Conservation (phyloP, 2,329 filamentous ascomycete species). For the Diaporthe vexans region DNA sequence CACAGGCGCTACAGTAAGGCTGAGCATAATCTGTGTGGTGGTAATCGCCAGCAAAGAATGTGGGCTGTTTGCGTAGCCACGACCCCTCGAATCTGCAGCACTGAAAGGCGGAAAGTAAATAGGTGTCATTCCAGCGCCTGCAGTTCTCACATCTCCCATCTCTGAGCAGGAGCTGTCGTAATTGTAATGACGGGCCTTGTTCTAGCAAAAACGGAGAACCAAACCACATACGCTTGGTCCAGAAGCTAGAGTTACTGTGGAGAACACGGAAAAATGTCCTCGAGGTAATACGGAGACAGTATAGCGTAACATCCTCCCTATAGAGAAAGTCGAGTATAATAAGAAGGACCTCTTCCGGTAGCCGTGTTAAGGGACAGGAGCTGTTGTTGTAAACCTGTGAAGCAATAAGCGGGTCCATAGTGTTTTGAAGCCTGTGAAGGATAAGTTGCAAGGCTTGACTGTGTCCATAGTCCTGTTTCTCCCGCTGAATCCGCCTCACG, state of each 20-base stretch:
- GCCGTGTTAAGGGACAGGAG: constrained; percentile 42
- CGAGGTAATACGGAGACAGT: constrained; percentile 43
- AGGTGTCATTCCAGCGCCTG: constrained; percentile 31
- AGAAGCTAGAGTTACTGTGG: background rate
- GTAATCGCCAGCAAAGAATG: background rate
- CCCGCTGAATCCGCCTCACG: constrained; percentile 11
- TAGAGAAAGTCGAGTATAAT: constrained; percentile 38
- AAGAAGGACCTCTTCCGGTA: constrained; percentile 45
- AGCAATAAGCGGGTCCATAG: constrained; percentile 43
- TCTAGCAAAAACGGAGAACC: too few relatives aligned
- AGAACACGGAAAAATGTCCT: constrained; percentile 43
- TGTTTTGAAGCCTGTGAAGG: constrained; percentile 36
- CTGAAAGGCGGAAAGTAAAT: background rate
- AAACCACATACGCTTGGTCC: background rate
- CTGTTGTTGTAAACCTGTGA: constrained; percentile 42
- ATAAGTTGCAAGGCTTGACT: constrained; percentile 24
- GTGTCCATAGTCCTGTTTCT: background rate
- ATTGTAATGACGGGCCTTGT: constrained; percentile 15
- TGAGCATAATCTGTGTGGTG: background rate
- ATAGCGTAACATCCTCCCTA: constrained; percentile 39
- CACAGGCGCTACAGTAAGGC: constrained; percentile 40
- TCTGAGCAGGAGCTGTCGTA: constrained; percentile 40
- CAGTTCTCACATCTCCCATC: constrained; percentile 43
- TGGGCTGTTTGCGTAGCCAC: too few relatives aligned
- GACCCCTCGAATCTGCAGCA: constrained; percentile 2